Conservation (phyloP, 768 basidiomycete genomes). For the Lactarius indigo region DNA sequence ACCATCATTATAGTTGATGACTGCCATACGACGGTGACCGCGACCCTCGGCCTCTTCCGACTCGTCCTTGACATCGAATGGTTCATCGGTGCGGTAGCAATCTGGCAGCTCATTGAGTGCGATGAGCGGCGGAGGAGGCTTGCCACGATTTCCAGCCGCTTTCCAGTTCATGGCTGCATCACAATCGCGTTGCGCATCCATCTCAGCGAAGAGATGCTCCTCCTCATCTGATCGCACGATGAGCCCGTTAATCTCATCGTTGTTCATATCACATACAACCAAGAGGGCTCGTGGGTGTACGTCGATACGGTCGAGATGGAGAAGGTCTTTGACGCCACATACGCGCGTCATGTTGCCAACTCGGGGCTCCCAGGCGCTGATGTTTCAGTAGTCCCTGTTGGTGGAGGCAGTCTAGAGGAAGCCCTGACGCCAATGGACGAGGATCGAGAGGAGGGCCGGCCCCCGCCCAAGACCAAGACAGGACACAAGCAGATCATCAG, state of each 20-base stretch:
- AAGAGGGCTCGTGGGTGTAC: conserved; percentile 94
- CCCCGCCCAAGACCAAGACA: conserved; percentile 54
- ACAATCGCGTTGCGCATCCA: conserved; percentile 79
- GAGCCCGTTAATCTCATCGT: conserved; percentile 91
- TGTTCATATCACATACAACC: conserved; percentile 93
- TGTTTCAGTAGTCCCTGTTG: no score
- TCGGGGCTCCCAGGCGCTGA: no score
- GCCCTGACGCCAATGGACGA: no score
- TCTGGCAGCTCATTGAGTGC: conserved; percentile 92
- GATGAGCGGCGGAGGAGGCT: no score
- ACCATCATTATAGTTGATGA: conserved; percentile 92
- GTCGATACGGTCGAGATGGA: no score
- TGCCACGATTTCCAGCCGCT: no score
- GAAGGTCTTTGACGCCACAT: no score
- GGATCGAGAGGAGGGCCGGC: conserved; percentile 73
- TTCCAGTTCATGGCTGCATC: no score
- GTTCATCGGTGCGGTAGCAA: conserved; percentile 83
- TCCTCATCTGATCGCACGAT: conserved; percentile 86
- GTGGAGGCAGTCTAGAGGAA: no score
- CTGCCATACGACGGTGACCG: conserved; percentile 77
- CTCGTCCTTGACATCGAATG: conserved; percentile 66
- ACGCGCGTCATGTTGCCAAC: no score
- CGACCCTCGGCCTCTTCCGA: conserved; percentile 68
- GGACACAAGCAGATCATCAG: conserved; percentile 73
- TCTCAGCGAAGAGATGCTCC: conserved; percentile 64